Conservation (phyloP, 768 basidiomycete genomes). For the Phaffia tasmanica region DNA sequence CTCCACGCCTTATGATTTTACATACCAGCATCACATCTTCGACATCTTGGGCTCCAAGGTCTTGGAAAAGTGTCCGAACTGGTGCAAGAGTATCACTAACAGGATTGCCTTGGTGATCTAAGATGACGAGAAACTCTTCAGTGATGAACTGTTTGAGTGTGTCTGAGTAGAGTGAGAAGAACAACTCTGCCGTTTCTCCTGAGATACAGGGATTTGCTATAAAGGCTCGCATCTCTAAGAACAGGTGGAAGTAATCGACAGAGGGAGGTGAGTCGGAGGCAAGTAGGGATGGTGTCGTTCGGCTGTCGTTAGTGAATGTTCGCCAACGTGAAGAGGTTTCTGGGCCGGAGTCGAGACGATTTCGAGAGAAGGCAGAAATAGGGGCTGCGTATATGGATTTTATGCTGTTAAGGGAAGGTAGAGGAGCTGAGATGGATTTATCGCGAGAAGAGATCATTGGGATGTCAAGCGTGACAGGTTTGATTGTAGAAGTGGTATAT, state of each 20-base stretch:
- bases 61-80: conserved; percentile 77
- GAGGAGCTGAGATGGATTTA: conserved; percentile 3
- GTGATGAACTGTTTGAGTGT: conserved; percentile 67
- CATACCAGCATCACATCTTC: conserved; percentile 81
- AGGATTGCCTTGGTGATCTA: conserved; percentile 83
- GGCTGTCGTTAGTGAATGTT: not conserved
- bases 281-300: not conserved
- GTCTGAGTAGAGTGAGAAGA: conserved; percentile 84
- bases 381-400: not conserved
- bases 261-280: conserved; percentile 4
- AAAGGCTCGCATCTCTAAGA: conserved; percentile 81
- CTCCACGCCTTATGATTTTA: conserved; percentile 75
- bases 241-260: conserved; percentile 76
- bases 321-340: not conserved
- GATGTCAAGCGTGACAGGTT: not conserved
- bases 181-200: conserved; percentile 85
- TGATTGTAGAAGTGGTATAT: conserved; percentile 46
- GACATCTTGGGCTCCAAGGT: conserved; percentile 75
- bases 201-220: conserved; percentile 80
- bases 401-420: not conserved
- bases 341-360: not conserved
- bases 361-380: not conserved
- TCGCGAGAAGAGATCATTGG: not conserved
- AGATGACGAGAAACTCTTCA: conserved; percentile 78
- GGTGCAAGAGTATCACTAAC: conserved; percentile 43